Evolutionary conservation across 805 yeast genomes (phyloP).

Genomic region (Maudiozyma turicensis): DNA sequence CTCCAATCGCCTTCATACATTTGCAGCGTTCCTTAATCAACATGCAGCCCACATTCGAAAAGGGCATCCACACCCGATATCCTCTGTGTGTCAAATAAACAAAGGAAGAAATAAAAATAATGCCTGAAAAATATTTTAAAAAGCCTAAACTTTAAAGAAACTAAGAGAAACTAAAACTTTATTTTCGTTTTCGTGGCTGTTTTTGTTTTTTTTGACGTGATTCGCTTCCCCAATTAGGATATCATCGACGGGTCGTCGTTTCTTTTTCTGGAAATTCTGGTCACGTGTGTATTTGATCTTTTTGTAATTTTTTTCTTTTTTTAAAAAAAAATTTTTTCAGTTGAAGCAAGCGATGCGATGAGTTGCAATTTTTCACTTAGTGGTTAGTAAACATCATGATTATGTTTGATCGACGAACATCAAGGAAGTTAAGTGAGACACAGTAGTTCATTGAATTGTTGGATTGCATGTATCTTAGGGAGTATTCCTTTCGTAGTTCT

Average conservation of each 20-base stretch:
- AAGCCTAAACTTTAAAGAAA: not conserved
- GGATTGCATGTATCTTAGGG: no score
- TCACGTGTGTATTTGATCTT: not conserved
- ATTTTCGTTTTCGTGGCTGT: not conserved
- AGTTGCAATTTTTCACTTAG: not conserved
- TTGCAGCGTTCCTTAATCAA: no score
- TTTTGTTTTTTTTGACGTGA: not conserved
- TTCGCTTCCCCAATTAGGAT: not conserved
- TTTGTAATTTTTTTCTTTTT: not conserved
- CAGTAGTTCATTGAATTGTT: no score
- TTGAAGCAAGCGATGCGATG: not conserved
- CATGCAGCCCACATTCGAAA: no score
- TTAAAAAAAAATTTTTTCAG: not conserved
- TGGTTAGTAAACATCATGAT: not conserved
- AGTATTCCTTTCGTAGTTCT: no score
- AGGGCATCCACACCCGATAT: no score
- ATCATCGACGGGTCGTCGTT: not conserved
- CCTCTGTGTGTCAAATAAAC: no score
- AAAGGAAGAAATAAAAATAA: no score
- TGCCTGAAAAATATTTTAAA: no score
- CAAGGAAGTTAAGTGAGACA: no score
- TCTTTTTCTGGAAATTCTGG: not conserved
- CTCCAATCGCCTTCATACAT: no score
- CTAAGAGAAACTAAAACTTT: not conserved
- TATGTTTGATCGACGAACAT: no score